Base-by-base conservation (phyloP, 2,329 filamentous ascomycete species). In the Calonectria multiphialidica region DNA sequence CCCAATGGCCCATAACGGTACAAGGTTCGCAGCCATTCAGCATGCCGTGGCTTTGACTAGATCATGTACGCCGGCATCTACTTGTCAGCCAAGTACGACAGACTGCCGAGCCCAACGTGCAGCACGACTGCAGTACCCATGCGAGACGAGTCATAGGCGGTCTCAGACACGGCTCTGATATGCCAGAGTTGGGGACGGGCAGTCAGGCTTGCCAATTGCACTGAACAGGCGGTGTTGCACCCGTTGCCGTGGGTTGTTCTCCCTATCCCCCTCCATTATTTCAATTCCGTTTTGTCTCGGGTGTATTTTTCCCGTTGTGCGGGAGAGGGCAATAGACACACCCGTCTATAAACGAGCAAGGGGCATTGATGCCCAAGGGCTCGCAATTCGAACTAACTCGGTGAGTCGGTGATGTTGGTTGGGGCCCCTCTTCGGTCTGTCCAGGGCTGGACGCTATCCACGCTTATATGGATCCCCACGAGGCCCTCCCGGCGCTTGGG, bases 311-410 rank as follows among this genome's bases (percentile, higher is more conserved):
- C 28, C n/a, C 2, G 13, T 25, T 44, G 55, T 63, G 69, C 53
- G 69, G 69, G 69, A 63, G 33, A 55, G 28, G 47, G 47, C 33
- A 30, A 62, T 42, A 55, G 47, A 16, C 21, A 16, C 21, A 40
- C n/a, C 23, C 63, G 64, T 62, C 33, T 59, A 64, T 33, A 33
- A 35, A 40, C 53, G 62, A 57, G 64, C 69, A 25, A 66, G 66
- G 50, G 61, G 53, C 62, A 66, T 72, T 72, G 70, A 44, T 72
- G 70, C 70, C 70, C 70, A 72, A 72, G 50, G 47, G 59, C 66
- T 40, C 59, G 25, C 53, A 18, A 33, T 30, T 30, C 42, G 35
- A 28, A 16, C 30, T 10, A 63, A 35, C 44, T 61, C 62, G 68
- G 70, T 65, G 40, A 65, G 40, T 28, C 44, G 66, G 66, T 68